Evolutionary conservation across 2,329 filamentous ascomycete species (phyloP).

Genomic region (Clarireedia sp.): DNA sequence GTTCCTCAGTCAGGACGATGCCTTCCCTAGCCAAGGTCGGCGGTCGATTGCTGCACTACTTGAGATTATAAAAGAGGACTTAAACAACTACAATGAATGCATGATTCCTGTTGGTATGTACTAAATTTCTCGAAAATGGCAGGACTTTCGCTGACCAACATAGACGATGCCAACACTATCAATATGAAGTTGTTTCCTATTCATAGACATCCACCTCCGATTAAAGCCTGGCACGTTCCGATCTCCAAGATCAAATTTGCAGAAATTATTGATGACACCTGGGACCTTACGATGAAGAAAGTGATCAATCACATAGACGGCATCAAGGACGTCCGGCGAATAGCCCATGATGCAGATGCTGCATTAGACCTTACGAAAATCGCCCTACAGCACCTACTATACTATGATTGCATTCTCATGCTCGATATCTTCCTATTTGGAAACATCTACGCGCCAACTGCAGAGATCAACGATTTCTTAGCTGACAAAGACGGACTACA

Average conservation of each 20-base stretch:
- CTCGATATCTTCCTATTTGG: slow-evolving; percentile 94
- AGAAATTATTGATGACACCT: slow-evolving; percentile 57
- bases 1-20: slow-evolving; percentile 56
- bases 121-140: not conserved
- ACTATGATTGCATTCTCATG: slow-evolving; percentile 84
- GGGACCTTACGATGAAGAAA: slow-evolving; percentile 70
- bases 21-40: slow-evolving; percentile 38
- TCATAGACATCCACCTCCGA: slow-evolving; percentile 65
- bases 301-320: slow-evolving; percentile 86
- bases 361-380: slow-evolving; percentile 80
- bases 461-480: slow-evolving; percentile 73
- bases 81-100: slow-evolving; percentile 96
- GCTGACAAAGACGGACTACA: slow-evolving; percentile 66
- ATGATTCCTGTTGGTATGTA: slow-evolving; percentile 87
- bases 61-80: slow-evolving; percentile 72
- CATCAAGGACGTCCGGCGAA: slow-evolving; percentile 79
- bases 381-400: slow-evolving; percentile 80
- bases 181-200: slow-evolving; percentile 94
- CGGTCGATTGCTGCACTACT: slow-evolving; percentile 76
- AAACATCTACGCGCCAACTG: slow-evolving; percentile 77
- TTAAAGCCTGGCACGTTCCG: slow-evolving; percentile 86
- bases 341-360: slow-evolving; percentile 77
- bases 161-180: slow-evolving; percentile 86
- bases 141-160: slow-evolving; percentile 7
- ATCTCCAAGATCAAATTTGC: slow-evolving; percentile 61